Evolutionary conservation across 305 asterid species (phyloP), one percentile per base, ranked within the genome.

Genomic region (Ruellia speciosa): DNA sequence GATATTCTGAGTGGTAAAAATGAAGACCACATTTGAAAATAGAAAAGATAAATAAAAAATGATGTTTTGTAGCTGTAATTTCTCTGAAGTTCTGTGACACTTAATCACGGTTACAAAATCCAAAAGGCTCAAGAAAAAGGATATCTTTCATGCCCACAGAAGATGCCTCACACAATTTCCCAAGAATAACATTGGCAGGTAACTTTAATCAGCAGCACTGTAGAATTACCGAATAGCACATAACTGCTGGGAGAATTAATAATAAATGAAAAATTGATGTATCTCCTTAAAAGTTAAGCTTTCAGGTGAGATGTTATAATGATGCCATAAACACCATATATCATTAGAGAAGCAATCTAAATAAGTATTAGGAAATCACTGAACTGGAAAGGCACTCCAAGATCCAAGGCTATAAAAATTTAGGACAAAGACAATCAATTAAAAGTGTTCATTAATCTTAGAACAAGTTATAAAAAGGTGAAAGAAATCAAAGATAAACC

Each of bases 401-500:
- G 41, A 37, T 7, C 41, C 41, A 37, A 10, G 49, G 6, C 7
- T n/a, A 43, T 3, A n/a, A n/a, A 13, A 43, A 43, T 43, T 5
- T 43, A 2, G 16, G 16, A 43, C 3, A 12, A 43, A 43, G 5
- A 43, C 14, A 43, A 43, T 6, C 8, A 12, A 43, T 6, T 13
- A 43, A 12, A n/a, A 43, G 3, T 6, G 41, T 2, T 2, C 7
- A 43, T 12, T 9, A 43, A 43, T 3, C 3, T 39, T 39, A 59
- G 18, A 48, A 47, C 56, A 19, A 46, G 56, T 49, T 15, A 17
- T 39, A 40, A 58, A 59, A 34, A 39, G 28, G 52, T 5, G 45
- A 14, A 52, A 55, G 52, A 56, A 37, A 62, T 66, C 15, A 37
- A 49, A 59, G 68, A 8, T 35, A 7, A 59, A 92, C 99, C 99